A percentile compares a stretch with the other conserved stretches of the same genome.
Conservation (phyloP, 2,329 filamentous ascomycete genomes). For the Cadophora malorum region DNA sequence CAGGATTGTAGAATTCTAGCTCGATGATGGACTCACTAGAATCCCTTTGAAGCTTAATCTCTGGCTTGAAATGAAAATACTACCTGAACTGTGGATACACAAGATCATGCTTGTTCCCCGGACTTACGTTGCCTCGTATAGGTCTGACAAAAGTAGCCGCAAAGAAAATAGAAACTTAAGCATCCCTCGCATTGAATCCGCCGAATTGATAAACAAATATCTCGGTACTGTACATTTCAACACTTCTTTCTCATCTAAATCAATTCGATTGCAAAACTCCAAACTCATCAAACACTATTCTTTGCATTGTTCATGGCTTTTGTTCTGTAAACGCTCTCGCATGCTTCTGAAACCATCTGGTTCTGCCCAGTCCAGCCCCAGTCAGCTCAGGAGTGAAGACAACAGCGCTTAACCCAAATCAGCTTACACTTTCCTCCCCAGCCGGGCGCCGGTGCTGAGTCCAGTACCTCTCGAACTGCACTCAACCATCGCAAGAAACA, state of each 20-base stretch:
- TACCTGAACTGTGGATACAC: background rate
- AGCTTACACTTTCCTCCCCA: background rate
- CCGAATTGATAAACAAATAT: background rate
- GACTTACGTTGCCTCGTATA: constrained; percentile 7
- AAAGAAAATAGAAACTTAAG: background rate
- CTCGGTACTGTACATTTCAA: background rate
- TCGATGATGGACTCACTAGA: background rate
- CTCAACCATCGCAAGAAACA: background rate
- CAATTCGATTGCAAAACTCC: background rate
- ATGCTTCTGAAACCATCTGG: constrained; percentile 13
- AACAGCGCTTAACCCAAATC: background rate
- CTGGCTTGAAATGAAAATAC: background rate
- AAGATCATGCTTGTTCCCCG: constrained; percentile 1
- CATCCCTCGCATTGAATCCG: constrained; percentile 1
- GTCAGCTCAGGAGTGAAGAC: constrained; percentile 3
- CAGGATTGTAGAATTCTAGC: background rate
- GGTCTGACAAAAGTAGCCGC: background rate
- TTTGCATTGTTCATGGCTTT: constrained; percentile 17
- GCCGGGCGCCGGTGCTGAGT: background rate
- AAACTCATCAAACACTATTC: background rate
- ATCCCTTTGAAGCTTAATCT: constrained; percentile 1
- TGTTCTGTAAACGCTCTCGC: constrained; percentile 18
- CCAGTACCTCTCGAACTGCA: background rate
- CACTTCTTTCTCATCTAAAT: background rate
- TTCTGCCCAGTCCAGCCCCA: constrained; percentile 17